Evolutionary conservation across 768 basidiomycete species (phyloP).

Genomic region (Boletus rubropictus): DNA sequence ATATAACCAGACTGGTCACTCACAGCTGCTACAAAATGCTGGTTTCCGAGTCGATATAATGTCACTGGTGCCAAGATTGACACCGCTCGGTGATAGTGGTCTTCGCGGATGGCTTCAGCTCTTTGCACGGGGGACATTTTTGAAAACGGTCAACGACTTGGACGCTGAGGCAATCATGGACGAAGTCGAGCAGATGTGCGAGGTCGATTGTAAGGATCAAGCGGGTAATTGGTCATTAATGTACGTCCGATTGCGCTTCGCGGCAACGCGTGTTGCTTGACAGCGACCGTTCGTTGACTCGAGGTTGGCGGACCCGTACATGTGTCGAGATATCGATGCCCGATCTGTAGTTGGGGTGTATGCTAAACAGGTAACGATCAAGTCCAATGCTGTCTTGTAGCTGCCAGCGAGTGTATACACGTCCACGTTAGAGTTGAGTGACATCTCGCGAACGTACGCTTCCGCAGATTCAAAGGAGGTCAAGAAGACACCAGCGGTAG

Average conservation of each 20-base stretch:
- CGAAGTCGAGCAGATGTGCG: constrained; percentile 54
- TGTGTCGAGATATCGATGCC: not conserved
- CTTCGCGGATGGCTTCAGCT: constrained; percentile 62
- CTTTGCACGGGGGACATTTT: constrained; percentile 58
- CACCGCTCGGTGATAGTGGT: constrained; percentile 43
- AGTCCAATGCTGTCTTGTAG: constrained; percentile 1
- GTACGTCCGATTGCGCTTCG: constrained; percentile 66
- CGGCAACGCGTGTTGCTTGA: constrained; percentile 39
- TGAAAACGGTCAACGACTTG: constrained; percentile 45
- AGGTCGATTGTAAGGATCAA: constrained; percentile 51
- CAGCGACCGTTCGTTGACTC: constrained; percentile 9
- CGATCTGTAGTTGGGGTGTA: not conserved
- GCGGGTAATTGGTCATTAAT: constrained; percentile 64
- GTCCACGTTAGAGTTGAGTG: not conserved
- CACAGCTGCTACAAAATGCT: constrained; percentile 48
- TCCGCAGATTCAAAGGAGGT: constrained; percentile 2
- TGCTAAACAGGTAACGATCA: constrained; percentile 7
- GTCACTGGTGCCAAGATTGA: constrained; percentile 50
- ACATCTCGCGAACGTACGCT: not conserved
- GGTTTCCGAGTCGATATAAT: constrained; percentile 55
- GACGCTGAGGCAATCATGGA: constrained; percentile 56
- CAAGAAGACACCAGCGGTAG: not conserved
- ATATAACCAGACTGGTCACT: not conserved
- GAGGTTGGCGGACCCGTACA: constrained; percentile 1
- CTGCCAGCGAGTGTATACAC: not conserved